Evolutionary conservation across 352 stramenopile species (phyloP).

Genomic region (Poterioochromonas sp.): DNA sequence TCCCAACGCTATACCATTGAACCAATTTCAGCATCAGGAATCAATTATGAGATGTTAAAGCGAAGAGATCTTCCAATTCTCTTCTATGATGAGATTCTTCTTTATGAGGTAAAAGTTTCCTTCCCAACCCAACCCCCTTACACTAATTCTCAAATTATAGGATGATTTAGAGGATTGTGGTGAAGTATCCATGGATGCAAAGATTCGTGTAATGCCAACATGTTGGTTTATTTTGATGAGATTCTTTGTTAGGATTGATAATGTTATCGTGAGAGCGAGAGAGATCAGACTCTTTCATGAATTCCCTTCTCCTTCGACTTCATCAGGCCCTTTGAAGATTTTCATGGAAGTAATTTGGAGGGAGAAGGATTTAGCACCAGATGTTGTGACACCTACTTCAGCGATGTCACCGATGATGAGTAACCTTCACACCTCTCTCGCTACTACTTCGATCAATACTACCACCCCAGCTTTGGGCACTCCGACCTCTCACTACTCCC

Average conservation of each 20-base stretch:
- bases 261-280: constrained; percentile 40
- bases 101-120: constrained; percentile 51
- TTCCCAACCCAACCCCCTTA: too few relatives aligned
- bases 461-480: too few relatives aligned
- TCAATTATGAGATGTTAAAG: constrained; percentile 50
- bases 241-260: constrained; percentile 41
- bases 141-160: constrained; percentile 9
- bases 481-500: neutral
- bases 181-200: constrained; percentile 55
- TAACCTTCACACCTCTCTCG: too few relatives aligned
- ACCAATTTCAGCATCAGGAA: constrained; percentile 36
- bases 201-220: constrained; percentile 64
- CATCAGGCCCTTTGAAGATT: neutral
- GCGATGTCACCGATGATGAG: too few relatives aligned
- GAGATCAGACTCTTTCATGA: constrained; percentile 51
- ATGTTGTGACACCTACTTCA: too few relatives aligned
- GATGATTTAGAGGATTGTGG: constrained; percentile 73
- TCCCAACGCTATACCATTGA: neutral
- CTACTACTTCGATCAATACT: too few relatives aligned
- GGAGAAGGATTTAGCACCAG: neutral
- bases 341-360: constrained; percentile 2
- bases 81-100: constrained; percentile 60
- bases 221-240: constrained; percentile 58
- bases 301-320: constrained; percentile 34
- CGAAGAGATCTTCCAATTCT: constrained; percentile 57